These are phyloP conservation scores for Monilinia polystroma DNA, from an alignment of 2,329 filamentous ascomycete genomes.

Conservation along the genomic window DNA sequence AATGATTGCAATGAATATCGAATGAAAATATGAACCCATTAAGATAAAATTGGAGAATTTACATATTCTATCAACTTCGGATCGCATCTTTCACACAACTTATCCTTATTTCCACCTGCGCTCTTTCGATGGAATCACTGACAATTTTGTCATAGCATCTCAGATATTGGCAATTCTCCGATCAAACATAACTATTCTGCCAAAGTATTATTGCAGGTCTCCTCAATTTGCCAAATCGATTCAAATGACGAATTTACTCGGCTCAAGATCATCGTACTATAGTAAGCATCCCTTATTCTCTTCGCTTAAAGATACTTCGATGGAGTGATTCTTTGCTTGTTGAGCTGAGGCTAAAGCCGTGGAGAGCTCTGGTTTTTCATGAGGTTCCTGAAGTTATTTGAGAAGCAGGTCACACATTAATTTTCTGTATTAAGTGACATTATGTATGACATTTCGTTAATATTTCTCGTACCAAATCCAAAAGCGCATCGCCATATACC, in stretches of 20 bases:
- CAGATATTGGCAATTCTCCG: neutral
- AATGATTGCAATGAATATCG: slow-evolving; percentile 1
- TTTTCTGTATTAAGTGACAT: neutral
- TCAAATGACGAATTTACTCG: neutral
- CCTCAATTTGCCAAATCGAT: neutral
- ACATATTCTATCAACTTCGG: neutral
- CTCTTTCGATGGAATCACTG: neutral
- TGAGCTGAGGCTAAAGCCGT: too few species aligned
- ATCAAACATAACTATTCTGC: neutral
- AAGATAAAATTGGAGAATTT: neutral
- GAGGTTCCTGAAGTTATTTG: neutral
- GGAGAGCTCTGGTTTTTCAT: neutral
- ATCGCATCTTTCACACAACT: neutral
- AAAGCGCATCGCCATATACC: neutral
- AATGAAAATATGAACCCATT: neutral
- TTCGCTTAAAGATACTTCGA: slow-evolving; percentile 7
- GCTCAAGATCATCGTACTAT: too few species aligned
- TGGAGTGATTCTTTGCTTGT: neutral
- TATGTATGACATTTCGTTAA: neutral
- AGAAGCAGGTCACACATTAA: too few species aligned
- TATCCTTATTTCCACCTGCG: neutral
- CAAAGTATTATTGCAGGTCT: neutral
- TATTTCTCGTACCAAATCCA: neutral
- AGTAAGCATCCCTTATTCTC: neutral
- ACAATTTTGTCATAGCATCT: neutral